These are phyloP conservation scores for Pelargonium exstipulatum DNA, from an alignment of 441 rosid genomes.

Conservation along the genomic window DNA sequence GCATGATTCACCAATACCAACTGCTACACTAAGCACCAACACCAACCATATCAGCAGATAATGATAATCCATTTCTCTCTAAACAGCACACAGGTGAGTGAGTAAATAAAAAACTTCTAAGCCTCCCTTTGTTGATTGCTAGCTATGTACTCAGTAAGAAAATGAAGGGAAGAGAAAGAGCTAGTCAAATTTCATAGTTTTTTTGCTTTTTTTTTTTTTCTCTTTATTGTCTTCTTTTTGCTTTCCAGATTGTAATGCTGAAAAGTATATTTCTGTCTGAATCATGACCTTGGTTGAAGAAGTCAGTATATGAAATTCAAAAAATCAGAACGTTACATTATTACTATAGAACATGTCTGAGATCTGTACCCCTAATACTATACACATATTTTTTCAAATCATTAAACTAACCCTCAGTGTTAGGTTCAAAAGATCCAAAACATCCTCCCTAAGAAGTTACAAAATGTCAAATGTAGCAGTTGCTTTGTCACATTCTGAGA, in stretches of 20 bases:
- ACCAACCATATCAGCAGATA: slow-evolving; percentile 23
- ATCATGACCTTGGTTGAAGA: slow-evolving; percentile 32
- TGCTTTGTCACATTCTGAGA: not conserved
- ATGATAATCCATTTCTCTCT: slow-evolving; percentile 27
- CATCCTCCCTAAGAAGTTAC: slow-evolving; percentile 18
- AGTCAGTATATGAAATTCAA: slow-evolving; percentile 14
- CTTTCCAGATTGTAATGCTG: slow-evolving; percentile 36
- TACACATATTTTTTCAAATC: not conserved
- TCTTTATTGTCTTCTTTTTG: slow-evolving; percentile 6
- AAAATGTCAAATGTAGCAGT: not conserved
- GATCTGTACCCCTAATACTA: slow-evolving; percentile 16
- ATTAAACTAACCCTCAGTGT: slow-evolving; percentile 18
- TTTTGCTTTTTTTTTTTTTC: slow-evolving; percentile 17
- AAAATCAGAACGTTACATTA: slow-evolving; percentile 14
- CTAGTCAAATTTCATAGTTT: slow-evolving; percentile 15
- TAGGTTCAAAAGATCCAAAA: slow-evolving; percentile 23
- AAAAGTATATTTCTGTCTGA: slow-evolving; percentile 33
- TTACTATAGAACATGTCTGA: slow-evolving; percentile 3
- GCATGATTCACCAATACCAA: slow-evolving; percentile 28
- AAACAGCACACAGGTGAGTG: not conserved
- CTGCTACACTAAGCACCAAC: slow-evolving; percentile 14
- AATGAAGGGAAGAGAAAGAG: not conserved
- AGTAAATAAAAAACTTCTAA: not conserved
- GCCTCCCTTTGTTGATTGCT: not conserved
- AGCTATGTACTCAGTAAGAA: not conserved